Evolutionary conservation across 345 rosid genomes (phyloP), one percentile per base, ranked within the genome.

Genomic region (Eutrema heterophyllum): DNA sequence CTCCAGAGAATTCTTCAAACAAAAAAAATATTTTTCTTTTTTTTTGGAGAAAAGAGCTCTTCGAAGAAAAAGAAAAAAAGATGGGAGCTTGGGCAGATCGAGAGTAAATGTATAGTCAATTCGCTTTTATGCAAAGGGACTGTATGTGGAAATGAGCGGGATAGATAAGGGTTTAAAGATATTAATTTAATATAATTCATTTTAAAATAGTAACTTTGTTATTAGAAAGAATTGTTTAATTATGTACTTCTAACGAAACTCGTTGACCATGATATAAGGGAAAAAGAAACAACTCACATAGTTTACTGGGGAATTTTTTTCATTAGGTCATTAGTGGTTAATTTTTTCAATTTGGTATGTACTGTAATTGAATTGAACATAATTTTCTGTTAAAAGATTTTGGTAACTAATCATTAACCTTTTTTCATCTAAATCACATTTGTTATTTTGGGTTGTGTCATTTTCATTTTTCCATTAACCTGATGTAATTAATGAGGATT

Each of bases 91-190:
- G 64, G 74, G 35, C 43, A 76, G 80, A 70, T 53, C 27, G 52
- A 55, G 64, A 76, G 66, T 69, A 64, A 70, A 46, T 63, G 66
- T 55, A 39, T 70, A 77, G 80, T 77, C 72, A 64, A 77, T 54
- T 70, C n/a, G 54, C 71, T 76, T 76, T 76, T 76, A 76, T 46
- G 80, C 75, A 70, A 76, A 62, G 75, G 15, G 53, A 63, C 71
- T 55, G 70, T 68, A 59, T 62, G 59, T 27, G 54, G 2, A 30
- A 70, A 64, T 55, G 76, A 76, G 75, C 80, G 80, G 80, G 80
- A 76, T 76, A 48, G 7, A 48, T 3, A 30, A 8, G n/a, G 12
- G 36, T 77, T 77, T 77, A 40, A 77, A 77, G 71, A 63, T 64
- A 70, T 2, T 70, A 48, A 10, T 40, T 30, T 21, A 11, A 35